Percentiles rank a stretch among this genome's conserved stretches.
phyloP scores from a whole-genome alignment of 352 stramenopile species.

The Phytophthora fragariae region DNA sequence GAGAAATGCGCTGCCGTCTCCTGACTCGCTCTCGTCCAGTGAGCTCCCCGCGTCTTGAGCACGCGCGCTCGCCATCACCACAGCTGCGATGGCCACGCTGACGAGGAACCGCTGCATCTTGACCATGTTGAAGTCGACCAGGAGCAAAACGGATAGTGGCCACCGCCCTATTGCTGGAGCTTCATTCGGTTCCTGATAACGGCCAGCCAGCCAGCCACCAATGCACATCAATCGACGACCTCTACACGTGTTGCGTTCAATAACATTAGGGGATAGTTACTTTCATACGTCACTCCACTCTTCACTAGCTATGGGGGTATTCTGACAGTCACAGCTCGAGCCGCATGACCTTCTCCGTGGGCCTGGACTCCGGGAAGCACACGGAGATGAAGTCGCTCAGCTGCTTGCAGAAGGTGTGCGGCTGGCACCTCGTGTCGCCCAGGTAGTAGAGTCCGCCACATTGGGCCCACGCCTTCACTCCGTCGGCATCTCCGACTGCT shows the following conservation, averaged over 20 bases:
- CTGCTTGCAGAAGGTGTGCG: slow-evolving; percentile 38
- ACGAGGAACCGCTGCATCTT: slow-evolving; percentile 10
- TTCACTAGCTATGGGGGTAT: slow-evolving; percentile 22
- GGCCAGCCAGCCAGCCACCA: neutral
- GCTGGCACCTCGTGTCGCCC: slow-evolving; percentile 35
- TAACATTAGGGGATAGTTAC: slow-evolving; percentile 40
- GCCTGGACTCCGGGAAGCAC: slow-evolving; percentile 40
- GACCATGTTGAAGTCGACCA: slow-evolving; percentile 1
- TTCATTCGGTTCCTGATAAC: slow-evolving; percentile 6
- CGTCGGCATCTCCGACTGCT: slow-evolving; percentile 7
- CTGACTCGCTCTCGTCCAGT: slow-evolving; percentile 6
- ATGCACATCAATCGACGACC: neutral
- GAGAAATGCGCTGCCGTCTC: slow-evolving; percentile 5
- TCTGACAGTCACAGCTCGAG: slow-evolving; percentile 27
- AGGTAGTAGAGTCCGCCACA: slow-evolving; percentile 41
- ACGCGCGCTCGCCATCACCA: neutral
- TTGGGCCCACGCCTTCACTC: slow-evolving; percentile 36
- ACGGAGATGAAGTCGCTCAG: slow-evolving; percentile 44
- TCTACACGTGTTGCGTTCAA: slow-evolving; percentile 17
- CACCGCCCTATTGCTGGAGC: neutral
- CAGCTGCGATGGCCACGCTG: neutral
- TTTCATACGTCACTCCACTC: slow-evolving; percentile 20
- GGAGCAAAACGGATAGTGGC: slow-evolving; percentile 23
- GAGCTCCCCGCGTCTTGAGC: neutral
- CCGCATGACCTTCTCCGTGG: slow-evolving; percentile 35